These are phyloP conservation scores for Plantago major DNA, from an alignment of 257 asterid species.

Conservation along the genomic window DNA sequence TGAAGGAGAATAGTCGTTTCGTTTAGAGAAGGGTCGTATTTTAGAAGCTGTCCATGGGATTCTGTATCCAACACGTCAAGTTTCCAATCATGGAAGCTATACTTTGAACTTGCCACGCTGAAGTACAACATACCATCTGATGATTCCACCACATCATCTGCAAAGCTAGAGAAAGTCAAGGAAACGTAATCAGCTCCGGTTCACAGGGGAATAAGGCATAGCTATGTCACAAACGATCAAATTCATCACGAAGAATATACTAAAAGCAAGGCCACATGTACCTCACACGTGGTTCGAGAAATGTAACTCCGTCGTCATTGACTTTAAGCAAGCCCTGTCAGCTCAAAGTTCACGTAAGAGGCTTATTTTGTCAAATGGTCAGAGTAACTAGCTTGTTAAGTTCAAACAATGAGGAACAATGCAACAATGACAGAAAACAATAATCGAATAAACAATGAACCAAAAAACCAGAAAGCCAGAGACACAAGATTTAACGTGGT, in stretches of 20 bases:
- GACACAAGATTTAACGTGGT: too few species aligned
- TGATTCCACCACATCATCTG: slow-evolving; percentile 64
- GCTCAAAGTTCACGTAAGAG: background rate
- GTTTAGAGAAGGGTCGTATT: slow-evolving; percentile 36
- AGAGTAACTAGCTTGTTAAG: too few species aligned
- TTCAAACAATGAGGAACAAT: too few species aligned
- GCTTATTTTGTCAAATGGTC: background rate
- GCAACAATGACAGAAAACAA: too few species aligned
- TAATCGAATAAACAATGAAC: too few species aligned
- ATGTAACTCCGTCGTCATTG: slow-evolving; percentile 45
- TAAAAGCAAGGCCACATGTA: background rate
- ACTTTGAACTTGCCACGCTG: slow-evolving; percentile 57
- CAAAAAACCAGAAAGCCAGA: too few species aligned
- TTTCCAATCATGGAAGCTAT: slow-evolving; percentile 33
- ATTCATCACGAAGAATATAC: background rate
- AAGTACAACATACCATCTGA: slow-evolving; percentile 60
- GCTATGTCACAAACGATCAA: too few species aligned
- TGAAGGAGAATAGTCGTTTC: slow-evolving; percentile 38
- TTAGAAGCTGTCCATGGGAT: slow-evolving; percentile 60
- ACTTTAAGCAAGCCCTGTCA: slow-evolving; percentile 60
- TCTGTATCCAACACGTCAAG: slow-evolving; percentile 53
- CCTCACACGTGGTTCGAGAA: slow-evolving; percentile 47
- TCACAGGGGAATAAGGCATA: too few species aligned
- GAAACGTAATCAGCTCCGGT: background rate
- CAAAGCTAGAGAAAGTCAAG: slow-evolving; percentile 32